A percentile compares a stretch with the other conserved stretches of the same genome.
Conservation (phyloP, 139 green algal genomes). For the Coelastrella sp. region DNA sequence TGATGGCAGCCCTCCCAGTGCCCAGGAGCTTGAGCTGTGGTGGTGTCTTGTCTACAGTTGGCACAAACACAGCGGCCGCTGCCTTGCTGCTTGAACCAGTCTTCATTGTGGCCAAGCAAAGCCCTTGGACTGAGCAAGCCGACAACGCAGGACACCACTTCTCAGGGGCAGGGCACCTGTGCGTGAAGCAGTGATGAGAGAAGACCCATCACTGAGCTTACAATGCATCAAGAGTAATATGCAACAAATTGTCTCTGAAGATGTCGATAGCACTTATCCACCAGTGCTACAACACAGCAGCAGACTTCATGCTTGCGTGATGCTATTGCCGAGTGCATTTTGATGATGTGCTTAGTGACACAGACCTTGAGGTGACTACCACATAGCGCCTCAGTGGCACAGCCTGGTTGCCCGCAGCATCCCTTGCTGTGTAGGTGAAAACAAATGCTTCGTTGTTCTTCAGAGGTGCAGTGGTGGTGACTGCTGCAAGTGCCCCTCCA, state of each 20-base stretch:
- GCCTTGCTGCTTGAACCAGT: too few species aligned
- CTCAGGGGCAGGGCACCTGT: slow-evolving; percentile 37
- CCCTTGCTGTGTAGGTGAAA: slow-evolving; percentile 29
- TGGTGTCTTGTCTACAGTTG: slow-evolving; percentile 47
- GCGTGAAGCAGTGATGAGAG: background rate
- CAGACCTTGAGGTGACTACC: slow-evolving; percentile 11
- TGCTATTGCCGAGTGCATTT: too few species aligned
- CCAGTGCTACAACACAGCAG: background rate
- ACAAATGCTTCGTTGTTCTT: slow-evolving; percentile 22
- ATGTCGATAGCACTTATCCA: background rate
- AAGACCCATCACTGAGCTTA: too few species aligned
- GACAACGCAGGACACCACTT: slow-evolving; percentile 22
- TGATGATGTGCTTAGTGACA: too few species aligned
- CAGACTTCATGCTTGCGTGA: too few species aligned
- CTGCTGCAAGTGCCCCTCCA: background rate
- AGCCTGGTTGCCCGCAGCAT: slow-evolving; percentile 43
- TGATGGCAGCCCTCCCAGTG: slow-evolving; percentile 46
- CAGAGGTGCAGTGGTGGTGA: slow-evolving; percentile 11
- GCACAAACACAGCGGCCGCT: slow-evolving; percentile 3
- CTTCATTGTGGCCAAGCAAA: background rate
- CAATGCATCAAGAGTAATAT: too few species aligned
- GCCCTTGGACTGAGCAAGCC: slow-evolving; percentile 39
- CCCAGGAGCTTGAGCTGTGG: slow-evolving; percentile 48
- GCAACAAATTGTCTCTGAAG: too few species aligned
- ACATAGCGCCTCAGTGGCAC: slow-evolving; percentile 38